Evolutionary conservation across 2,329 filamentous ascomycete genomes (phyloP), one percentile per base, ranked within the genome.

Genomic region (Xenosphaeropsis pyriputrescens): DNA sequence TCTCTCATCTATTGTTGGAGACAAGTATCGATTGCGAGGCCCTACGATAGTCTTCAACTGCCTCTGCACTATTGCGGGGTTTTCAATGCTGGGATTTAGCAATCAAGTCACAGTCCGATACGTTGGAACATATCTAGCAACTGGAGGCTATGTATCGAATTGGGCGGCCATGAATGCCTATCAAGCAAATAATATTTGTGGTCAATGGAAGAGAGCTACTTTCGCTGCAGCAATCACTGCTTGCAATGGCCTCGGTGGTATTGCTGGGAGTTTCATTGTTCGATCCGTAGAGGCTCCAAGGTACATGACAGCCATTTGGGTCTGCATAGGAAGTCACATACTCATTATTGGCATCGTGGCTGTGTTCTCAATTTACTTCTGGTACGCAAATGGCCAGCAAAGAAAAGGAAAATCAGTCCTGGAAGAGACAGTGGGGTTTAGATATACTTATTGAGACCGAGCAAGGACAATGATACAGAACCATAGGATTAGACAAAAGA

Each of bases 151-250:
- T 42, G 86, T 86, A 55, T 70, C 75, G 44, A 91, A 91, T 52
- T 69, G 89, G n/a, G 85, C 85, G 0, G 68, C 75, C 1, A 68
- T 75, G 39, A 77, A 91, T 64, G 71, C 83, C 0, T 91, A 85
- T 61, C 84, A 89, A 61, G 81, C 83, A 32, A 91, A 89, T 60
- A 93, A 93, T 58, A 79, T 93, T 51, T 76, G 82, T 38, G 85
- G 84, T 0, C 84, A 93, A 60, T 93, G 85, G 82, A 93, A 89
- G 63, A 74, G 85, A 38, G 84, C 84, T 1, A 80, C 91, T 45
- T 80, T 76, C 54, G 80, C 75, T 41, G 81, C 84, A 2, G 79
- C 77, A 0, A 69, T 88, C 8, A 81, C 91, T 5, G 80, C 79
- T 6, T 77, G 84, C 36, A 84, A 84, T 11, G 84, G 83, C 2